Conservation (phyloP, 257 asterid genomes). For the Capsicum rhomboideum region DNA sequence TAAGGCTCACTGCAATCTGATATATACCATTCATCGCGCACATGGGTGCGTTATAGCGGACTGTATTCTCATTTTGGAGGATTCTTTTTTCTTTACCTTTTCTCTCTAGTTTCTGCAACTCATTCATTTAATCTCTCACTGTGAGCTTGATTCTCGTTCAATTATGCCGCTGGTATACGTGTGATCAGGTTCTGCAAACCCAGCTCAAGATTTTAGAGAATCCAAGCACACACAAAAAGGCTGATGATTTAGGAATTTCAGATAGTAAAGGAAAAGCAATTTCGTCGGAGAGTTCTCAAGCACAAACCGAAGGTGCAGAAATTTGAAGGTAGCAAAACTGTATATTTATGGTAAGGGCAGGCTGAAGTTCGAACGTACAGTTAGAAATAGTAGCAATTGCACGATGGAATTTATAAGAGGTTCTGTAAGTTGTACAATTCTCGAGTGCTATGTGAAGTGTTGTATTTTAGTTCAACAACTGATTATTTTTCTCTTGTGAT, state of each 20-base stretch:
- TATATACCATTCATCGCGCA: background rate
- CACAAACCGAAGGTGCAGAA: background rate
- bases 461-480: background rate
- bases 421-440: background rate
- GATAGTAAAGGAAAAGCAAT: slow-evolving; percentile 50
- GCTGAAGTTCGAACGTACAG: background rate
- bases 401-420: background rate
- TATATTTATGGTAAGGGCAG: background rate
- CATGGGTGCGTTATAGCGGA: background rate
- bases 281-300: slow-evolving; percentile 1
- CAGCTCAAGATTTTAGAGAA: slow-evolving; percentile 47
- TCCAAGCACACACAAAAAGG: slow-evolving; percentile 19
- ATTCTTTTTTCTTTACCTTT: background rate
- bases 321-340: background rate
- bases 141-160: background rate
- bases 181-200: slow-evolving; percentile 46
- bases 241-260: slow-evolving; percentile 19
- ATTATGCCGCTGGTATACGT: background rate
- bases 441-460: background rate
- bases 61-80: background rate
- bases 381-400: background rate
- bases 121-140: background rate
- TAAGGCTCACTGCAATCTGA: background rate
- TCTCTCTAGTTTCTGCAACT: background rate
- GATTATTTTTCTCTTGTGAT: background rate